phyloP scores from a whole-genome alignment of 768 basidiomycete species.

The Rubroboletus satanas region DNA sequence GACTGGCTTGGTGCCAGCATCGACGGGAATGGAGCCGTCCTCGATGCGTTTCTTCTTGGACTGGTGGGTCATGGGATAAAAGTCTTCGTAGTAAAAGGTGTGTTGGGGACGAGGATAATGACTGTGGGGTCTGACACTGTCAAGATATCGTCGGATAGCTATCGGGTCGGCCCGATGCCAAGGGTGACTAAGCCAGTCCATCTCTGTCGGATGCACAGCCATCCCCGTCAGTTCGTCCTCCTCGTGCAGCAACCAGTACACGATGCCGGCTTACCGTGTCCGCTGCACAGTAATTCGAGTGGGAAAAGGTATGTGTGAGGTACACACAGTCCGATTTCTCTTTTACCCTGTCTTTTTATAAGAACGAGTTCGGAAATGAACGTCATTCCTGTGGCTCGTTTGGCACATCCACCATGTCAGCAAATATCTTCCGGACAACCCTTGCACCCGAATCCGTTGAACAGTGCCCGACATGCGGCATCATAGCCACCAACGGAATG shows the following conservation, averaged over 20 bases:
- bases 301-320: slow-evolving; percentile 25
- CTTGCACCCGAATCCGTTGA: slow-evolving; percentile 32
- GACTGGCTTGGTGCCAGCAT: slow-evolving; percentile 63
- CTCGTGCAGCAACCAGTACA: slow-evolving; percentile 19
- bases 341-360: slow-evolving; percentile 29
- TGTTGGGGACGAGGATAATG: slow-evolving; percentile 24
- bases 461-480: slow-evolving; percentile 21
- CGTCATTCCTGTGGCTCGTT: slow-evolving; percentile 29
- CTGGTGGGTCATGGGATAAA: slow-evolving; percentile 47
- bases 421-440: slow-evolving; percentile 27
- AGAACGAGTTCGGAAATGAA: slow-evolving; percentile 33
- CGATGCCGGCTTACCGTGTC: slow-evolving; percentile 17
- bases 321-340: slow-evolving; percentile 8
- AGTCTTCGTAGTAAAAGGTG: slow-evolving; percentile 40
- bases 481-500: slow-evolving; percentile 27
- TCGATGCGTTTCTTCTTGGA: slow-evolving; percentile 77
- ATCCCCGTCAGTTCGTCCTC: slow-evolving; percentile 16
- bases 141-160: slow-evolving; percentile 33
- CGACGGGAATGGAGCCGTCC: slow-evolving; percentile 47
- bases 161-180: slow-evolving; percentile 37
- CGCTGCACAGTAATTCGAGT: slow-evolving; percentile 3
- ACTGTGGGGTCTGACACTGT: slow-evolving; percentile 15
- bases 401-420: slow-evolving; percentile 16
- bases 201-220: slow-evolving; percentile 23
- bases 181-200: slow-evolving; percentile 34